Evolutionary conservation across 352 stramenopile genomes (phyloP).

Genomic region (Pythium diclinum): DNA sequence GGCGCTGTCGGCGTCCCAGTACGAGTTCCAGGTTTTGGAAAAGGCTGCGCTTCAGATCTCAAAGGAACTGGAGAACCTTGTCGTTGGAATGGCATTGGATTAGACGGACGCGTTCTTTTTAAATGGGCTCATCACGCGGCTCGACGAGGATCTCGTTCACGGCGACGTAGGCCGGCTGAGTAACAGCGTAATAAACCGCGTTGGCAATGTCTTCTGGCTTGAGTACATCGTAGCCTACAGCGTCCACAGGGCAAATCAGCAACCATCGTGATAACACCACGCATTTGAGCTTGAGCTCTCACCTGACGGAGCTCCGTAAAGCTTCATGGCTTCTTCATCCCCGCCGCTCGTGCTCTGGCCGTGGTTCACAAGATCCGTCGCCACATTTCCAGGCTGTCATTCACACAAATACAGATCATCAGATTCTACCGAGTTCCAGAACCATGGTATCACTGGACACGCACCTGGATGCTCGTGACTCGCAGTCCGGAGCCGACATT

Average conservation of each 20-base stretch:
- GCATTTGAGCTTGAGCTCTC: conserved; percentile 8
- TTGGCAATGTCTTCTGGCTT: conserved; percentile 82
- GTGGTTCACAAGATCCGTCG: conserved; percentile 87
- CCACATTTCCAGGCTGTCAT: conserved; percentile 85
- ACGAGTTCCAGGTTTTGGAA: conserved; percentile 39
- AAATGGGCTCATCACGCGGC: conserved; percentile 82
- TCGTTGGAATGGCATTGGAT: conserved; percentile 37
- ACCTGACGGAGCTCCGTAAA: conserved; percentile 57
- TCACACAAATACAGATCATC: not conserved
- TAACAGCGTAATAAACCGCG: conserved; percentile 87
- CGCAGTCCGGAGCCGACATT: conserved; percentile 81
- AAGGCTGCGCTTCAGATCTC: conserved; percentile 44
- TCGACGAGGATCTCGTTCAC: conserved; percentile 92
- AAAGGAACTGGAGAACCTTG: conserved; percentile 41
- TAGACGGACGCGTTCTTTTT: conserved; percentile 5
- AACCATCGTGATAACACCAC: not conserved
- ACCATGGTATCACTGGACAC: too few species aligned
- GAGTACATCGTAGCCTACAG: conserved; percentile 66
- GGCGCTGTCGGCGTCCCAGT: conserved; percentile 27
- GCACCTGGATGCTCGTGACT: conserved; percentile 81
- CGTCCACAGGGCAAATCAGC: not conserved
- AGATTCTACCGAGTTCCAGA: not conserved
- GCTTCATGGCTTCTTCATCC: conserved; percentile 80
- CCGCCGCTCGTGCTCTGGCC: conserved; percentile 63
- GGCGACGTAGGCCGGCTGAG: conserved; percentile 80